Evolutionary conservation across 495 filamentous ascomycete species (phyloP).

Genomic region (Podospora appendiculata): DNA sequence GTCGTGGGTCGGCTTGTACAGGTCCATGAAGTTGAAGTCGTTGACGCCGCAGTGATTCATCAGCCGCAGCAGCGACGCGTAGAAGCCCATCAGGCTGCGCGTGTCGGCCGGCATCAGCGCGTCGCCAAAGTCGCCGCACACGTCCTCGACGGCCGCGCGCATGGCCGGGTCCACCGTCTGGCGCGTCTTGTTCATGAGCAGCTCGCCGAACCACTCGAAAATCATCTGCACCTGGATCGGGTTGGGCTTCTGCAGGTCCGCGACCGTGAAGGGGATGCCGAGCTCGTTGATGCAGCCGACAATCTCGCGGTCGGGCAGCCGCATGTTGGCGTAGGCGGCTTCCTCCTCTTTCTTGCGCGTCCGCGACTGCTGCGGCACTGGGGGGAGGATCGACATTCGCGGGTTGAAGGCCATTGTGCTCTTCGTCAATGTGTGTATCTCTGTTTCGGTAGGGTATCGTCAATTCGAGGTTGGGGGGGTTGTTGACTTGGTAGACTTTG

Average conservation of each 20-base stretch:
- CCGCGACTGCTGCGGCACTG: conserved; percentile 51
- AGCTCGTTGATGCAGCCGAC: conserved; percentile 96
- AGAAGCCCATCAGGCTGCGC: conserved; percentile 89
- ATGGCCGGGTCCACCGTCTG: conserved; percentile 92
- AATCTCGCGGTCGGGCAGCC: conserved; percentile 78
- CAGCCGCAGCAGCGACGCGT: conserved; percentile 64
- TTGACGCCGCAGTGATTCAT: conserved; percentile 82
- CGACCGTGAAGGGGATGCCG: conserved; percentile 76
- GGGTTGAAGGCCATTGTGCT: conserved; percentile 63
- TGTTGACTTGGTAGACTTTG: too few species aligned
- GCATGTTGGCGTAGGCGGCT: conserved; percentile 76
- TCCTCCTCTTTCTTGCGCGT: conserved; percentile 69
- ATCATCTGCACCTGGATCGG: conserved; percentile 90
- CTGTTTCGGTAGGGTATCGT: too few species aligned
- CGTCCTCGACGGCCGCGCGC: conserved; percentile 78
- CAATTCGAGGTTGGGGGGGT: too few species aligned
- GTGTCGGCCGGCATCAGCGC: conserved; percentile 79
- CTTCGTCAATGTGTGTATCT: too few species aligned
- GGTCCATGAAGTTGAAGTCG: conserved; percentile 86
- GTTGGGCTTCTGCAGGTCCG: conserved; percentile 89
- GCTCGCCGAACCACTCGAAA: conserved; percentile 93
- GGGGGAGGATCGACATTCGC: conserved; percentile 65
- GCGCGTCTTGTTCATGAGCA: conserved; percentile 83
- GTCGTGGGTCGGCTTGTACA: conserved; percentile 80
- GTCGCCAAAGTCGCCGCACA: conserved; percentile 64